Base-by-base conservation (phyloP, 1,284 basidiomycete species). In the Inonotus obliquus region DNA sequence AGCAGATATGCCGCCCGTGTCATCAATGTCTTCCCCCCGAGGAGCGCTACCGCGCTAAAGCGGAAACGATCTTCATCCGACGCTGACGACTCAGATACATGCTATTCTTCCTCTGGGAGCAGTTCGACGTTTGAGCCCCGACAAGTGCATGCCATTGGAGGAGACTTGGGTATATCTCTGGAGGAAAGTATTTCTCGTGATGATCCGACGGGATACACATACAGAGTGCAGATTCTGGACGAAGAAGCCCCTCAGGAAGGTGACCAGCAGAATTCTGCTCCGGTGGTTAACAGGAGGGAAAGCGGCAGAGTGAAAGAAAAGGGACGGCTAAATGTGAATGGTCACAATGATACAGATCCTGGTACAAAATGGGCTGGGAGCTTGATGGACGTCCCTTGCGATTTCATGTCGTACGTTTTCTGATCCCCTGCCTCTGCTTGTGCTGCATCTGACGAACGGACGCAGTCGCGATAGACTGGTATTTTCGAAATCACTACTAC, bases 401-500 rank as follows among this genome's bases (percentile, higher is more conserved):
- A 81, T 61, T 81, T 83, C 67, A 89, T 96, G 81, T 91, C 90
- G 93, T 91, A 69, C 60, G 41, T 44, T 14, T 9, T 44, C n/a
- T n/a, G 13, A 7, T 7, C 19, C 41, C 41, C 82, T 76, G 48
- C 13, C n/a, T 39, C 45, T 53, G 56, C n/a, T 45, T 54, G 10
- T 27, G 3, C 49, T 51, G 21, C 21, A 23, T 19, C 55, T 19
- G 41, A 63, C 27, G 51, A 51, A 59, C 53, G 59, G 60, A 49
- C 21, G 58, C 67, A 96, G 92, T 71, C 93, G 96, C 64, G 96
- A 99, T 73, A 91, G 96, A 61, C 82, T 96, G 38, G 88, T 92
- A 21, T 98, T 98, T 76, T 96, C 94, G 48, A 97, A 98, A 73
- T 94, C 95, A 14, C 96, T 98, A 68, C 82, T 99, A 32, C 92